Evolutionary conservation across 2,329 filamentous ascomycete species (phyloP).

Genomic region (Leptodontidium sp.): DNA sequence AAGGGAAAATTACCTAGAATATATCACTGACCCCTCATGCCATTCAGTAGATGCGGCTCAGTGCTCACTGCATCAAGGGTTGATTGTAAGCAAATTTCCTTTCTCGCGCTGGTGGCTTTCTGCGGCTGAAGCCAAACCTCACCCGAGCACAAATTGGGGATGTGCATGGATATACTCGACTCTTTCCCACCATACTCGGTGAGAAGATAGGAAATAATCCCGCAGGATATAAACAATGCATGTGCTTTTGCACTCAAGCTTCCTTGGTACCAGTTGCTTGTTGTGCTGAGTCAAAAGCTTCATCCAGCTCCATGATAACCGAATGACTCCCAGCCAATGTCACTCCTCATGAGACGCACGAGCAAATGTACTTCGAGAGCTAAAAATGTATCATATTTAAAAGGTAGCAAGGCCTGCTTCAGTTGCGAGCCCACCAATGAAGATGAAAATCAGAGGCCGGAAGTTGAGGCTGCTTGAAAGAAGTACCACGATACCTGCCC

Average conservation of each 20-base stretch:
- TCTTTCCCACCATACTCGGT: not conserved
- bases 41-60: not conserved
- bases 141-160: not conserved
- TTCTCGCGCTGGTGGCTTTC: slow-evolving; percentile 3
- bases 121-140: slow-evolving; percentile 1
- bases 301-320: not conserved
- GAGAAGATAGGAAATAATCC: not conserved
- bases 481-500: not conserved
- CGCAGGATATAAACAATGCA: not conserved
- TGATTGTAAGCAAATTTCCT: not conserved
- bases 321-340: not conserved
- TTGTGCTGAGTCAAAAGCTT: not conserved
- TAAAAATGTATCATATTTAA: too few species aligned
- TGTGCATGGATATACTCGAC: not conserved
- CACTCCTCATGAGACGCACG: not conserved
- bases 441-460: not conserved
- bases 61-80: not conserved
- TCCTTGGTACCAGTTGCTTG: not conserved
- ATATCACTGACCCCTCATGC: not conserved
- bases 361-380: not conserved
- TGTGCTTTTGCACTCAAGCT: not conserved
- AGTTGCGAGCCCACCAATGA: not conserved
- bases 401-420: not conserved
- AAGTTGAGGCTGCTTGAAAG: not conserved
- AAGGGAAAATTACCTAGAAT: not conserved